phyloP scores from a whole-genome alignment of 306 rosid species.

The Cicer cuneatum region DNA sequence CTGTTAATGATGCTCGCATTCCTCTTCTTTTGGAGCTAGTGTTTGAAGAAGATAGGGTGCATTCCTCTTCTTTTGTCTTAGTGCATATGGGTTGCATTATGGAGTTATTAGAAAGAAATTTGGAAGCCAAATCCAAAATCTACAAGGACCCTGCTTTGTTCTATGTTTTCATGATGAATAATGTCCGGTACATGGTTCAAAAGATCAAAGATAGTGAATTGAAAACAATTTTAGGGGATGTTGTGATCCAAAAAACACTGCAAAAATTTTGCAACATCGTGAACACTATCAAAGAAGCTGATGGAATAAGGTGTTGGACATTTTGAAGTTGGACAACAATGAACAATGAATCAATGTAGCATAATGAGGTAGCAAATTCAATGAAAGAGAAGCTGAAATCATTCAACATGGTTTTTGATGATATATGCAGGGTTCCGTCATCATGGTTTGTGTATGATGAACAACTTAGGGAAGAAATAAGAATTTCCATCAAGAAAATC shows the following conservation, averaged over 20 bases:
- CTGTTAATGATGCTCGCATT: no score
- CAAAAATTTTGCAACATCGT: constrained; percentile 55
- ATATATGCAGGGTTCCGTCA: background rate
- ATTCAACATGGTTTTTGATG: background rate
- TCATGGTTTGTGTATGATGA: background rate
- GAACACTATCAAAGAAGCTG: constrained; percentile 53
- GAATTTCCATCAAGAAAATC: background rate
- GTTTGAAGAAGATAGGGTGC: constrained; percentile 62
- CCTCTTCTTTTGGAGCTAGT: constrained; percentile 65
- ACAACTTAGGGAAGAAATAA: background rate
- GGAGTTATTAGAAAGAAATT: constrained; percentile 50
- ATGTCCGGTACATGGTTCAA: constrained; percentile 60
- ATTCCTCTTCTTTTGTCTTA: constrained; percentile 51
- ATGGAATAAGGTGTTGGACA: background rate
- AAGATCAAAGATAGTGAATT: constrained; percentile 64
- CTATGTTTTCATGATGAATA: constrained; percentile 72
- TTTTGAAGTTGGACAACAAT: background rate
- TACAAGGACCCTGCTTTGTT: constrained; percentile 61
- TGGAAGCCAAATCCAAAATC: constrained; percentile 66
- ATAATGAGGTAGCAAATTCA: background rate
- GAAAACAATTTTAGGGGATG: constrained; percentile 59
- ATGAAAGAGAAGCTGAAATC: background rate
- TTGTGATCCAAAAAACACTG: constrained; percentile 63
- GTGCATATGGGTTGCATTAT: constrained; percentile 81
- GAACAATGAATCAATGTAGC: background rate